Conservation (phyloP, 768 basidiomycete species). For the Austroboletus eburneus region DNA sequence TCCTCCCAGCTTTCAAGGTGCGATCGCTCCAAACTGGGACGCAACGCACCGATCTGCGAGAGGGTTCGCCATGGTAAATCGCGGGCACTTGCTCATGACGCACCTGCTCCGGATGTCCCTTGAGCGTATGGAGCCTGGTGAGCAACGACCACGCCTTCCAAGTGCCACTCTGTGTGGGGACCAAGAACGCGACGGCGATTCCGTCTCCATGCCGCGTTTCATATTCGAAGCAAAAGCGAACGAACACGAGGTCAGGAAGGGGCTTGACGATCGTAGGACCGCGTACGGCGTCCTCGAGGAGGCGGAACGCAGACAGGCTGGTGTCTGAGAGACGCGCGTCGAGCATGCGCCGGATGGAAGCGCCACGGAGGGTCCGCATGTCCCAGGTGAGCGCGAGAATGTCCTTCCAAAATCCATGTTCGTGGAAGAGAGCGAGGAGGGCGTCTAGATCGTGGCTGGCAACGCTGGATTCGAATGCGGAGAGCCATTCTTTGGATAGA, state of each 20-base stretch:
- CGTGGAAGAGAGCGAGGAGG: slow-evolving; percentile 16
- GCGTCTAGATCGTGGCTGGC: slow-evolving; percentile 1
- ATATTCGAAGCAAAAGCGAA: slow-evolving; percentile 55
- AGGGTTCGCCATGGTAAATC: background rate
- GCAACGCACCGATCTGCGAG: slow-evolving; percentile 32
- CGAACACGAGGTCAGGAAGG: slow-evolving; percentile 52
- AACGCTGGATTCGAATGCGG: slow-evolving; percentile 9
- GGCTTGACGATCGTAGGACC: slow-evolving; percentile 35
- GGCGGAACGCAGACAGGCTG: slow-evolving; percentile 13
- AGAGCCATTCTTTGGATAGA: slow-evolving; percentile 16
- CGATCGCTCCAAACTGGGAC: slow-evolving; percentile 31
- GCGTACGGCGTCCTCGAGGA: slow-evolving; percentile 24
- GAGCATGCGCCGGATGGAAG: slow-evolving; percentile 35
- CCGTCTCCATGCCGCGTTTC: slow-evolving; percentile 44
- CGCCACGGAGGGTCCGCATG: slow-evolving; percentile 45
- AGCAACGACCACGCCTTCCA: slow-evolving; percentile 63
- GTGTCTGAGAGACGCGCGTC: slow-evolving; percentile 31
- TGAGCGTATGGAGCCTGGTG: slow-evolving; percentile 56
- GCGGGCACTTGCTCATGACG: background rate
- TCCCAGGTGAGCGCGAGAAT: slow-evolving; percentile 50
- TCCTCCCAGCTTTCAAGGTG: slow-evolving; percentile 51
- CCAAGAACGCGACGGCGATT: slow-evolving; percentile 50
- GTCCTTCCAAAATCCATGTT: slow-evolving; percentile 45
- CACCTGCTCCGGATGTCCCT: slow-evolving; percentile 46
- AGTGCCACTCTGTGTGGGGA: slow-evolving; percentile 31